Evolutionary conservation across 108 stramenopile species (phyloP).

Genomic region (Skeletonema grethae): DNA sequence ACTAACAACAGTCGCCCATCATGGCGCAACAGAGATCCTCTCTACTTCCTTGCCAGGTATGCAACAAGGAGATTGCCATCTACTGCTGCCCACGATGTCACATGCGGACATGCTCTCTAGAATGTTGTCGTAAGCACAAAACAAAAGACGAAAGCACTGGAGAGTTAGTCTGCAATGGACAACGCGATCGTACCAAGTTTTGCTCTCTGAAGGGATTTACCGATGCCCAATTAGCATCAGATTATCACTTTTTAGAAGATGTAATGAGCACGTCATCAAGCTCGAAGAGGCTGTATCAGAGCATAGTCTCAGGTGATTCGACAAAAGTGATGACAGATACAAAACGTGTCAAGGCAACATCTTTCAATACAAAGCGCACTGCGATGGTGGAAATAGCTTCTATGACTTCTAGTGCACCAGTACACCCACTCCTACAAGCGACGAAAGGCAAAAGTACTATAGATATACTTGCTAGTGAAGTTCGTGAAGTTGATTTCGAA

Average conservation of each 20-base stretch:
- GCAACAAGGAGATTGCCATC: conserved; percentile 36
- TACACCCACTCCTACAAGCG: conserved; percentile 37
- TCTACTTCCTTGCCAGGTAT: conserved; percentile 66
- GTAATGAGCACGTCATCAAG: conserved; percentile 53
- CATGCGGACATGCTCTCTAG: conserved; percentile 62
- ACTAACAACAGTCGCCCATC: no score
- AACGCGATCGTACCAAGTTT: conserved; percentile 66
- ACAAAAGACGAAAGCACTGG: neutral
- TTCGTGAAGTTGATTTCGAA: conserved; percentile 9
- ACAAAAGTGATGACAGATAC: neutral
- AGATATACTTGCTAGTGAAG: conserved; percentile 22
- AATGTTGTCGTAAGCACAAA: conserved; percentile 66
- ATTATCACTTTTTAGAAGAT: conserved; percentile 83
- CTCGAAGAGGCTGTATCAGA: conserved; percentile 47
- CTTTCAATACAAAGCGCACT: conserved; percentile 7
- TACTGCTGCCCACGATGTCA: conserved; percentile 73
- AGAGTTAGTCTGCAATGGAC: conserved; percentile 58
- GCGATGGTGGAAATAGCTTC: conserved; percentile 6
- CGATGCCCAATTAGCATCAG: conserved; percentile 63
- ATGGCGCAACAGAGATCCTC: neutral
- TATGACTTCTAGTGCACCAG: conserved; percentile 1
- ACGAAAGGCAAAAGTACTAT: conserved; percentile 16
- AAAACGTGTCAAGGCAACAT: conserved; percentile 2
- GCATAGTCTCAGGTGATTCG: conserved; percentile 25
- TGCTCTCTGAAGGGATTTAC: conserved; percentile 42